Evolutionary conservation across 805 yeast genomes (phyloP).

Genomic region (Wickerhamiella kazuoi): DNA sequence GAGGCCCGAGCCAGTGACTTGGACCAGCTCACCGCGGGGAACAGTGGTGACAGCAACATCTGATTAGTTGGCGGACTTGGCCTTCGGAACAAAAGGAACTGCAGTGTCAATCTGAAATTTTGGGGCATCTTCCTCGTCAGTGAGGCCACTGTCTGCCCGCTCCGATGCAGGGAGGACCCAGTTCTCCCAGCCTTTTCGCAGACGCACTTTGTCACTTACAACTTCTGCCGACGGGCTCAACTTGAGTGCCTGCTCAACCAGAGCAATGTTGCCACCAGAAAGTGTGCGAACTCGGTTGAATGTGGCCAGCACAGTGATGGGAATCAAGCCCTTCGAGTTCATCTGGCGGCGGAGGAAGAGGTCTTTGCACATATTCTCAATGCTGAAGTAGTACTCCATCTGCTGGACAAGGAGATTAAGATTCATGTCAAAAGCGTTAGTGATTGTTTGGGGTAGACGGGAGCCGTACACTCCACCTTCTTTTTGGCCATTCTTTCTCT

Average conservation of each 20-base stretch:
- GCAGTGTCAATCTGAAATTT: conserved; percentile 23
- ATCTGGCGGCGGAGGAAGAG: conserved; percentile 63
- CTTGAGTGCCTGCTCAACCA: conserved; percentile 39
- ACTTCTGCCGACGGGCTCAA: conserved; percentile 37
- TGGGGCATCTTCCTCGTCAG: conserved; percentile 22
- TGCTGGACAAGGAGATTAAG: conserved; percentile 31
- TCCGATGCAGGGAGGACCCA: conserved; percentile 51
- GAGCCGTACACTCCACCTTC: no score
- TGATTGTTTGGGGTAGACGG: conserved; percentile 2
- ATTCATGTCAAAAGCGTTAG: conserved; percentile 8
- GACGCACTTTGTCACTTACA: conserved; percentile 41
- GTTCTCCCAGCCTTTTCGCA: conserved; percentile 35
- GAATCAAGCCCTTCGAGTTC: conserved; percentile 60
- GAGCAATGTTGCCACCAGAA: conserved; percentile 34
- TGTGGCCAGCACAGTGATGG: conserved; percentile 40
- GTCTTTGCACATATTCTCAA: conserved; percentile 77
- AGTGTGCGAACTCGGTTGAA: conserved; percentile 63
- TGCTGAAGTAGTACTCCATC: conserved; percentile 77
- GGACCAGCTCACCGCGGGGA: no score
- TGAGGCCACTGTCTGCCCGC: conserved; percentile 28
- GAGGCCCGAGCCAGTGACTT: no score
- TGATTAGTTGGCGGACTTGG: not conserved
- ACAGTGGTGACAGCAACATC: no score
- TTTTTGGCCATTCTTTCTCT: conserved; percentile 5
- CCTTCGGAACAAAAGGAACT: conserved; percentile 22